Conservation (phyloP, 345 rosid genomes). For the Conringia planisiliqua region DNA sequence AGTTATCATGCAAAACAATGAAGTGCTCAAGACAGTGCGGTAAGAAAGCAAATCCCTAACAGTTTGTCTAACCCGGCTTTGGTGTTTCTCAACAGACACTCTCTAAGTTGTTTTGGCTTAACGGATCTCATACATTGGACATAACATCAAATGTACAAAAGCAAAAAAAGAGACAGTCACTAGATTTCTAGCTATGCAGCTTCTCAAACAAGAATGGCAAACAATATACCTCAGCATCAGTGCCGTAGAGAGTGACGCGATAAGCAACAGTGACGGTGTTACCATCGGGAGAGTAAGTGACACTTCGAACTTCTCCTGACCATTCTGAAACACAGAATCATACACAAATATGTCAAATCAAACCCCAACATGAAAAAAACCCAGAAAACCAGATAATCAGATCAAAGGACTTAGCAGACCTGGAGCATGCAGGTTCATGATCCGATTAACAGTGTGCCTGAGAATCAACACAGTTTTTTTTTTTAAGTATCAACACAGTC, state of each 20-base stretch:
- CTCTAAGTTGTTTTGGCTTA: not conserved
- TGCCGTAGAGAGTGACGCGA: constrained; percentile 77
- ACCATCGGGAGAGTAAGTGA: constrained; percentile 74
- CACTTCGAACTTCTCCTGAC: constrained; percentile 85
- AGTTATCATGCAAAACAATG: not conserved
- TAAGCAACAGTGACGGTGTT: constrained; percentile 75
- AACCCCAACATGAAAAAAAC: not conserved
- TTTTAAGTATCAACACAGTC: constrained; percentile 1
- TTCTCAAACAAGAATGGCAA: not conserved
- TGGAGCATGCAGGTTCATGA: constrained; percentile 80
- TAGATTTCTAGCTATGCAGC: constrained; percentile 1
- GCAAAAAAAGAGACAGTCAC: not conserved
- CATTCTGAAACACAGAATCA: constrained; percentile 48
- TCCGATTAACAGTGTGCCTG: constrained; percentile 80
- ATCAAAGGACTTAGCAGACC: constrained; percentile 31
- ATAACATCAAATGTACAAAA: not conserved
- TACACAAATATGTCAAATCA: not conserved
- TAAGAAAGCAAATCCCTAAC: not conserved
- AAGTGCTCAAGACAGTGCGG: not conserved
- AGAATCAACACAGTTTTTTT: constrained; percentile 18
- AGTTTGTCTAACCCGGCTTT: not conserved
- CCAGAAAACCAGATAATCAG: not conserved
- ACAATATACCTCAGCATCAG: constrained; percentile 80
- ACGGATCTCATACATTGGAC: not conserved
- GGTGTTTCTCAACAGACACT: not conserved